Evolutionary conservation across 2,329 filamentous ascomycete species (phyloP), one percentile per base, ranked within the genome.

Genomic region (Curvularia hawaiiensis): DNA sequence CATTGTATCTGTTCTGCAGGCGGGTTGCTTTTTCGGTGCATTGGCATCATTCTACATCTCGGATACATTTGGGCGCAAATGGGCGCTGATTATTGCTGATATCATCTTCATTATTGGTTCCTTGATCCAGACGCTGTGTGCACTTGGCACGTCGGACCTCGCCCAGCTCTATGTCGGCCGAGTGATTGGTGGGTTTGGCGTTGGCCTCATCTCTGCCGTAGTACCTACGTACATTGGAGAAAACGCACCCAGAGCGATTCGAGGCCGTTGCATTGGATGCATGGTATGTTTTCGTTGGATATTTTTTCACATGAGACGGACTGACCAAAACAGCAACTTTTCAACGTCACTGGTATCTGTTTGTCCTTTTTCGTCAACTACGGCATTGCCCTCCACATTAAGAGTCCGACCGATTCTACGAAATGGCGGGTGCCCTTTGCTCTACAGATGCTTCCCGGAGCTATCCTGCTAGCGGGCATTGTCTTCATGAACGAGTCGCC

Each of bases 401-500:
- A 72, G n/a, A 56, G 68, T 11, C 54, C 59, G 6, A 69, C 76
- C 4, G 75, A 77, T 38, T 77, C 80, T 2, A 77, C 75, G n/a
- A 83, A 84, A 68, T 85, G 82, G 82, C 78, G 82, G 8, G 73
- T 83, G 4, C 82, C 82, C 0, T 81, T 84, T 22, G 81, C 79
- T 1, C 72, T 84, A 10, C 82, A 85, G 66, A 80, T 84, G 53
- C 74, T 84, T 1, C 82, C 82, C 0, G 82, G 82, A 16, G 77
- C 76, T 0, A 62, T 84, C n/a, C 78, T 85, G 50, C 65, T 85
- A 10, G 63, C 77, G 3, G 82, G 82, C 0, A 76, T 84, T 14
- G 64, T 82, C 44, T 83, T 83, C 69, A 76, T 83, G 45, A 82
- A 82, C 52, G 82, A 84, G 57, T 81, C 78, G 2, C 81, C 83